phyloP scores from a whole-genome alignment of 2,329 filamentous ascomycete genomes.

The Incumbomyces lentus region DNA sequence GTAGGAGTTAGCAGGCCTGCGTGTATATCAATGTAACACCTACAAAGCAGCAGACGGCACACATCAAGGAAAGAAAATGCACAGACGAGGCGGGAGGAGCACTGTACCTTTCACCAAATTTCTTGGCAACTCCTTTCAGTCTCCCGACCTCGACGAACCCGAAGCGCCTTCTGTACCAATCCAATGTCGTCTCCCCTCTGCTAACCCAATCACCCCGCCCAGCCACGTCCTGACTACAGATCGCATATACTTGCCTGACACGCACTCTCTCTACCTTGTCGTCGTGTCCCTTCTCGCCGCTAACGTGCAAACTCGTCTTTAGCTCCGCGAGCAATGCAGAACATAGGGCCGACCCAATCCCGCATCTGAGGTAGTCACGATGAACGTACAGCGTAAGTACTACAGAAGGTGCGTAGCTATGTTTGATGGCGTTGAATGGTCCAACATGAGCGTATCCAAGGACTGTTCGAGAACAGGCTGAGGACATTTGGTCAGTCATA shows the following conservation, averaged over 20 bases:
- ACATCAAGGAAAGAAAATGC: neutral
- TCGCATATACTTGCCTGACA: neutral
- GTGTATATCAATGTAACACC: neutral
- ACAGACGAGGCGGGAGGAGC: neutral
- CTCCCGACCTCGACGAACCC: neutral
- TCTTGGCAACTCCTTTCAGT: neutral
- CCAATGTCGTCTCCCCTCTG: neutral
- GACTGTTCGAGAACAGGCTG: neutral
- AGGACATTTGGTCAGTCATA: neutral
- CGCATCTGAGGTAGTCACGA: neutral
- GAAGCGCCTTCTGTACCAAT: neutral
- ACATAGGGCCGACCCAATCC: neutral
- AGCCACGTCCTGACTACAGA: neutral
- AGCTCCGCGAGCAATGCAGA: neutral
- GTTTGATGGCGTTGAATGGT: neutral
- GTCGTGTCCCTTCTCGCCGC: neutral
- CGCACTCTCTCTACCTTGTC: neutral
- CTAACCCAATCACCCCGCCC: neutral
- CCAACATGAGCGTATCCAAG: neutral
- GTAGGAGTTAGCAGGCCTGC: neutral
- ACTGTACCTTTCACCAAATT: conserved; percentile 1
- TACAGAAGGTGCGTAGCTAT: neutral
- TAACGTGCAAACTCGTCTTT: neutral
- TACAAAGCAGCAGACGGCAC: neutral
- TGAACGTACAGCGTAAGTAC: neutral